Evolutionary conservation across 768 basidiomycete genomes (phyloP), one percentile per base, ranked within the genome.

Genomic region (Boletus insuetus): DNA sequence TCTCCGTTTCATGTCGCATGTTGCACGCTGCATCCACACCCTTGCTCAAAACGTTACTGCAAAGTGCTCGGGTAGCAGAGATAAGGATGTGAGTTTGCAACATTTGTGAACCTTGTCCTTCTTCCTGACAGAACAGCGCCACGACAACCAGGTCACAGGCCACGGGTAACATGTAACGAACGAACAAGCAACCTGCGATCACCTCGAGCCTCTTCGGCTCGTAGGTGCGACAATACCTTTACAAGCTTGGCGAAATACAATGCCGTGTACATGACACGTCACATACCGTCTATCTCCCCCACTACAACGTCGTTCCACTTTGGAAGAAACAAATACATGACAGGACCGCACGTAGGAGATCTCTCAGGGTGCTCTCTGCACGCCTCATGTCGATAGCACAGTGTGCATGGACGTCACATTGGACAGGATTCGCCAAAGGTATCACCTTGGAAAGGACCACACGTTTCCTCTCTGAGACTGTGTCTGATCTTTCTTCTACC

Each of bases 401-500:
- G 38, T 37, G 14, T 29, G 2, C 34, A 35, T 13, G 34, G 13
- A 12, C 34, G 13, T 29, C 29, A 9, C 8, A 29, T 9, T 13
- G 45, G 34, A 45, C 54, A 29, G 22, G 29, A 9, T 35, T 47
- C 46, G 34, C n/a, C 12, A 42, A 45, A 41, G 41, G 41, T 45
- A 38, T 35, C 34, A 12, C 14, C 14, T 14, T 35, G 34, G 14
- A 35, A 14, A 35, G 12, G 34, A 12, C 14, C 34, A 14, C 13
- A 35, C 13, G 34, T 35, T 88, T 85, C 63, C 70, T 88, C 22
- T 87, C 87, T 4, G 68, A 75, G 41, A 58, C 62, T 20, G 83
- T 86, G 17, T 85, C 81, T 60, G 74, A 75, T 60, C 76, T 56
- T 75, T 82, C 26, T 9, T 26, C 26, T 26, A 9, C 26, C 26